Conservation (phyloP, 2,329 filamentous ascomycete genomes). For the Colletotrichum cuscutae region DNA sequence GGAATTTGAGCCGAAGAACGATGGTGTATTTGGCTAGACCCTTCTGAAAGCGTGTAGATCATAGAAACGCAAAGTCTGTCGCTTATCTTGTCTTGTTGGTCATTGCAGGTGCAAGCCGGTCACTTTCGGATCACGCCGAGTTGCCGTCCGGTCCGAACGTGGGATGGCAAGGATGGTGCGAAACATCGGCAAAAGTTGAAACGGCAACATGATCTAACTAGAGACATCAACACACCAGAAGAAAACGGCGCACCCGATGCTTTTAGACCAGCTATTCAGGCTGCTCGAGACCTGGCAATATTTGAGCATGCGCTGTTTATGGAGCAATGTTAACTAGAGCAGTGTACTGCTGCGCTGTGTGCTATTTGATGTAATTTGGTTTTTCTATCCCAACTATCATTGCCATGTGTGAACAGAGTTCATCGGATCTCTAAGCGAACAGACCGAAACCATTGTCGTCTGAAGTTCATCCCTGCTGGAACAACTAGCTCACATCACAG, state of each 20-base stretch:
- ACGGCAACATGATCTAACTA: neutral
- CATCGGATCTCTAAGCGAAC: neutral
- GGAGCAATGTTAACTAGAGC: neutral
- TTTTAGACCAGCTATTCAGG: neutral
- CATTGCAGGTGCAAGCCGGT: neutral
- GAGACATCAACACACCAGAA: neutral
- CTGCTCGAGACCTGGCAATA: neutral
- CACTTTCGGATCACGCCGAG: neutral
- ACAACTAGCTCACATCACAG: neutral
- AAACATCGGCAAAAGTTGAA: neutral
- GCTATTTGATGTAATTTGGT: neutral
- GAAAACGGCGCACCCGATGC: neutral
- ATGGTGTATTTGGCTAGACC: slow-evolving; percentile 18
- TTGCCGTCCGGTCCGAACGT: neutral
- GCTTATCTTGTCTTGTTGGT: neutral
- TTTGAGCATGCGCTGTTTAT: neutral
- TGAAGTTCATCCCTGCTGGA: neutral
- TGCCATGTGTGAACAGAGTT: neutral
- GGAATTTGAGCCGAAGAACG: slow-evolving; percentile 21
- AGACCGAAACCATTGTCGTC: neutral
- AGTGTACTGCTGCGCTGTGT: neutral
- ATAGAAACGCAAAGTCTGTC: neutral
- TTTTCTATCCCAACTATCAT: neutral
- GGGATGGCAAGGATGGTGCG: neutral
- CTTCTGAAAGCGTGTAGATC: neutral